Conservation (phyloP, 129 eudicot species). For the Flaveria brownii region DNA sequence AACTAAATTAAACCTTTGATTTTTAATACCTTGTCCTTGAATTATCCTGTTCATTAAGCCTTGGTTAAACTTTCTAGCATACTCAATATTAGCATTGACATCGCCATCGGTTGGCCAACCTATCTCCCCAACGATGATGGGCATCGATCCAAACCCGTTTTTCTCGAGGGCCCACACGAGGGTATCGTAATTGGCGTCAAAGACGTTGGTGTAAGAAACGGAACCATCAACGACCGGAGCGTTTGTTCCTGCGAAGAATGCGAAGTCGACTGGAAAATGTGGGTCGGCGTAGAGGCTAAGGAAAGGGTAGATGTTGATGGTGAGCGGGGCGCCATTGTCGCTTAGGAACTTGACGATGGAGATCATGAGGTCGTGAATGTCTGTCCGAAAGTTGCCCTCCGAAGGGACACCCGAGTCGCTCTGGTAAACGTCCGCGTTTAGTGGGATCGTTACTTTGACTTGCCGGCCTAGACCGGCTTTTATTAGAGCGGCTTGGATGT, state of each 20-base stretch:
- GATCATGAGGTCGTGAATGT: slow-evolving; percentile 72
- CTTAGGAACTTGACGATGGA: slow-evolving; percentile 62
- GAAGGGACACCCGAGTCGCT: slow-evolving; percentile 70
- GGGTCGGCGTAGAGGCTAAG: slow-evolving; percentile 92
- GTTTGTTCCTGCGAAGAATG: slow-evolving; percentile 65
- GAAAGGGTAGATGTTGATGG: slow-evolving; percentile 92
- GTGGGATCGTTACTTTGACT: slow-evolving; percentile 84
- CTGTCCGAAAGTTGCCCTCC: slow-evolving; percentile 78
- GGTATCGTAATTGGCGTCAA: slow-evolving; percentile 92
- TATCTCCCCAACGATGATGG: slow-evolving; percentile 83
- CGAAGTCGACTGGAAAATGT: slow-evolving; percentile 83
- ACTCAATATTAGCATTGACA: slow-evolving; percentile 55
- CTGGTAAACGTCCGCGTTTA: slow-evolving; percentile 90
- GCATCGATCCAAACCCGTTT: slow-evolving; percentile 60
- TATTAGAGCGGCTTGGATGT: slow-evolving; percentile 89
- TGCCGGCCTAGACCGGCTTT: slow-evolving; percentile 86
- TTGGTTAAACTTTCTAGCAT: slow-evolving; percentile 83
- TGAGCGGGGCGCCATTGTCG: slow-evolving; percentile 69
- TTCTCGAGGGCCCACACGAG: slow-evolving; percentile 83
- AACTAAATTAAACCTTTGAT: too few species aligned
- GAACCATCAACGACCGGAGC: slow-evolving; percentile 83
- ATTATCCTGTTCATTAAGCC: slow-evolving; percentile 60
- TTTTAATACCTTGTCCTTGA: slow-evolving; percentile 59
- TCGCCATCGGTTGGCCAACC: slow-evolving; percentile 99
- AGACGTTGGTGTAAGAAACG: slow-evolving; percentile 71